These are phyloP conservation scores for Sporothrix inflata DNA, from an alignment of 2,329 filamentous ascomycete species.

Conservation along the genomic window DNA sequence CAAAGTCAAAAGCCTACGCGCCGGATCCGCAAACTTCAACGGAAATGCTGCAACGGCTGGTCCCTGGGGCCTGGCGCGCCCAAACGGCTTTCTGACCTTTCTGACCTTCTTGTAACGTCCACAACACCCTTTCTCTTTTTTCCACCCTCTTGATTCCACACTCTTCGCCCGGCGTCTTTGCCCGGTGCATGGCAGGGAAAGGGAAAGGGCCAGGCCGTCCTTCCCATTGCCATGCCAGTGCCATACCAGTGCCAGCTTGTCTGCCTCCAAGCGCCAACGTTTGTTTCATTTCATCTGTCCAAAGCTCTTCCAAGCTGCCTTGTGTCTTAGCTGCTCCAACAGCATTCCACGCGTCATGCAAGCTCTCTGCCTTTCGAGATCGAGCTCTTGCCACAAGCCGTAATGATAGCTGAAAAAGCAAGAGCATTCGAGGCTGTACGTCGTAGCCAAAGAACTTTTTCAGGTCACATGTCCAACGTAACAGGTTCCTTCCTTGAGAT, in stretches of 20 bases:
- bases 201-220: not conserved
- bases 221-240: not conserved
- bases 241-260: not conserved
- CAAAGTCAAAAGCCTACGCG: not conserved
- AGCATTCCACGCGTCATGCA: slow-evolving; percentile 6
- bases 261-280: not conserved
- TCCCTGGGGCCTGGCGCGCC: not conserved
- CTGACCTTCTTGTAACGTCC: not conserved
- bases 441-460: not conserved
- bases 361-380: not conserved
- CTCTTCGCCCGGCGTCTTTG: not conserved
- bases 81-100: not conserved
- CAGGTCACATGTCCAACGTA: not conserved
- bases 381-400: not conserved
- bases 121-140: not conserved
- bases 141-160: not conserved
- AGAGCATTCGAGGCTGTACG: not conserved
- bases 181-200: not conserved
- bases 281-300: not conserved
- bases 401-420: not conserved
- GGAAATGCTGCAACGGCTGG: slow-evolving; percentile 9
- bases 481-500: too few relatives aligned
- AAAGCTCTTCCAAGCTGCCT: not conserved
- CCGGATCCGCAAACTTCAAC: not conserved
- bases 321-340: not conserved